Evolutionary conservation across 768 basidiomycete species (phyloP), one percentile per base, ranked within the genome.

Genomic region (Agrocybe chaxingu): DNA sequence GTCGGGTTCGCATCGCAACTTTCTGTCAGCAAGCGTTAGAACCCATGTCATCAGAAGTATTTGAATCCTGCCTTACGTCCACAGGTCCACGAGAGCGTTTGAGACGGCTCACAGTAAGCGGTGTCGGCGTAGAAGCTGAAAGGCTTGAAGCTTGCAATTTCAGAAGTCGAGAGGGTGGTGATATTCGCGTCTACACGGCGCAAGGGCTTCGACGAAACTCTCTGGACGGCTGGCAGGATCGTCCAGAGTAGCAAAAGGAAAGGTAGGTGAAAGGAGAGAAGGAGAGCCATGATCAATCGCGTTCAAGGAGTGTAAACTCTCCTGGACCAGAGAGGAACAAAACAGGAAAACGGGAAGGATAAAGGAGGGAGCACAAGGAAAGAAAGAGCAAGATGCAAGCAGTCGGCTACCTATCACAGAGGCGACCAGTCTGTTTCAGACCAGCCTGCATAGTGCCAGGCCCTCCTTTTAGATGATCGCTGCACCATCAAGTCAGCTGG

Each of bases 51-150:
- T 12, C 33, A 18, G 11, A 44, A 18, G 37, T 12, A 50, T 19
- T 2, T 13, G 30, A n/a, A 47, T 24, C 24, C 24, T 3, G 24
- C 24, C 62, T 7, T 30, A 64, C 64, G 53, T 64, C 83, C 84
- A 62, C 82, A 84, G 30, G 71, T 60, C 80, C 82, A 84, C 16
- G 69, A 66, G 37, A 73, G 54, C 19, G 75, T 78, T 36, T 64
- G 47, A 3, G 70, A 46, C 5, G 79, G 65, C 11, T 62, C 45
- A 49, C 83, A 85, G 55, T 79, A 78, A 1, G 69, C 81, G 8
- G 79, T 61, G 33, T 75, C 73, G 0, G 82, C 79, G 55, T 75
- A 82, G 48, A 62, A 66, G 0, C 78, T 73, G 65, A 74, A 84
- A 0, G 81, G 71, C 34, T 57, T 72, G 61, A 72, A 83, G 9